Percentiles rank a stretch among this genome's conserved stretches.
These are phyloP conservation scores for Marasmius oreades DNA, from an alignment of 1,284 basidiomycete genomes.

Conservation along the genomic window DNA sequence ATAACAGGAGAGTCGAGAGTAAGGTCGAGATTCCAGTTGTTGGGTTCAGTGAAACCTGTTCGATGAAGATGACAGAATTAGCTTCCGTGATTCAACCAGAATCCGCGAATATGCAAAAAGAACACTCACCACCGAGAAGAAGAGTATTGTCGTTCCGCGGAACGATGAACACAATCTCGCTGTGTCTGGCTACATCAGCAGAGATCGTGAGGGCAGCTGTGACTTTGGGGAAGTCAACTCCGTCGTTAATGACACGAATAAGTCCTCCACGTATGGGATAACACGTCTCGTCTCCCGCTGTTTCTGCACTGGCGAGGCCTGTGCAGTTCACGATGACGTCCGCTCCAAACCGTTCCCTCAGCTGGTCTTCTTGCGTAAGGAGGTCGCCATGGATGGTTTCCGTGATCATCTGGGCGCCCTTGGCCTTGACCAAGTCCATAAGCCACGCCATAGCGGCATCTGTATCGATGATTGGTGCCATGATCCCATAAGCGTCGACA, in stretches of 20 bases:
- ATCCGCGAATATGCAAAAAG: background rate
- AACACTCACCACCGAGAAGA: slow-evolving; percentile 26
- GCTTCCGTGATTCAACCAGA: background rate
- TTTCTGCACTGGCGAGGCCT: slow-evolving; percentile 28
- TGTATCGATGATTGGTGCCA: slow-evolving; percentile 34
- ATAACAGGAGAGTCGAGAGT: slow-evolving; percentile 31
- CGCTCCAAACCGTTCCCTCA: slow-evolving; percentile 27
- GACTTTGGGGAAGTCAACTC: slow-evolving; percentile 31
- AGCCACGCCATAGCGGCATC: slow-evolving; percentile 34
- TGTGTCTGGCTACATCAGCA: slow-evolving; percentile 21
- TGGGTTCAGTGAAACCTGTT: slow-evolving; percentile 24
- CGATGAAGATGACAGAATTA: background rate
- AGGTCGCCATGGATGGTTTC: slow-evolving; percentile 25
- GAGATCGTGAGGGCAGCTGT: slow-evolving; percentile 27
- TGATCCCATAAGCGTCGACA: slow-evolving; percentile 32
- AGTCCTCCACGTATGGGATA: slow-evolving; percentile 35
- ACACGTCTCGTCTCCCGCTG: slow-evolving; percentile 29
- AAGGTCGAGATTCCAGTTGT: slow-evolving; percentile 27
- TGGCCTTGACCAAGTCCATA: slow-evolving; percentile 24
- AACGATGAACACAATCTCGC: slow-evolving; percentile 33
- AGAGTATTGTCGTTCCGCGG: slow-evolving; percentile 30
- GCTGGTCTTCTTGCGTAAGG: slow-evolving; percentile 25
- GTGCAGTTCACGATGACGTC: slow-evolving; percentile 33
- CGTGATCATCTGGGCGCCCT: slow-evolving; percentile 29
- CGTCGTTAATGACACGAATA: slow-evolving; percentile 36